Base-by-base conservation (phyloP, 768 basidiomycete genomes). In the Hortiboletus flavorubellus region DNA sequence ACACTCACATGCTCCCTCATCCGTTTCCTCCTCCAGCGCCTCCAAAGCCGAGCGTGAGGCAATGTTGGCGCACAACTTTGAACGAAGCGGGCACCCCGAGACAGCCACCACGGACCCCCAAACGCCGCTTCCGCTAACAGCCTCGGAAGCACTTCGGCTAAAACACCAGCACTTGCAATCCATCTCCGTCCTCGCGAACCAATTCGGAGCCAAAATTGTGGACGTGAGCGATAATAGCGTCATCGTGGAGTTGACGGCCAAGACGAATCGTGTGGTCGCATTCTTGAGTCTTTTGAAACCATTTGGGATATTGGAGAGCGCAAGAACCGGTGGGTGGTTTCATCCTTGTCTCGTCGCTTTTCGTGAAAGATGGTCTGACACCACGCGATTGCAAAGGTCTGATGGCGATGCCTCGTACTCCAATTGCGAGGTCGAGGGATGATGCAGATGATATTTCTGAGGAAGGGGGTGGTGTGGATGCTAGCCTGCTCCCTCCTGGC, bases 391-490 rank as follows among this genome's bases (percentile, higher is more conserved):
- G 33, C 34, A 6, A 58, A 96, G 95, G 95, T 67, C 75, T 91
- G 38, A 99, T 99, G 96, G 95, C 91, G 7, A 97, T 99, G 91
- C 97, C 97, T 5, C 84, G 97, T 57, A 97, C 97, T 6, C 95
- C 96, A 3, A 89, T 98, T 65, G 69, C 81, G 15, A 75, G 78
- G 50, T 71, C 77, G 26, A 64, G 72, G 1, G 84, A 85, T 6
- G 84, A 85, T 7, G 84, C 84, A 14, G 87, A 84, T 14, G 76
- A 78, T 12, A 70, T 68, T 5, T 72, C 75, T 26, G 82, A 79
- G 23, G 84, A 80, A 45, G 71, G 66, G 23, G 85, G 77, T 43
- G 73, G 74, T n/a, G 80, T 99, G 41, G 97, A 99, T 68, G 87
- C 93, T 7, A 93, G 88, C 64, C 77, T 97, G 40, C 85, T 99